Evolutionary conservation across 192 early-diverging fungal species (phyloP).

Genomic region (Gonapodya prolifera): DNA sequence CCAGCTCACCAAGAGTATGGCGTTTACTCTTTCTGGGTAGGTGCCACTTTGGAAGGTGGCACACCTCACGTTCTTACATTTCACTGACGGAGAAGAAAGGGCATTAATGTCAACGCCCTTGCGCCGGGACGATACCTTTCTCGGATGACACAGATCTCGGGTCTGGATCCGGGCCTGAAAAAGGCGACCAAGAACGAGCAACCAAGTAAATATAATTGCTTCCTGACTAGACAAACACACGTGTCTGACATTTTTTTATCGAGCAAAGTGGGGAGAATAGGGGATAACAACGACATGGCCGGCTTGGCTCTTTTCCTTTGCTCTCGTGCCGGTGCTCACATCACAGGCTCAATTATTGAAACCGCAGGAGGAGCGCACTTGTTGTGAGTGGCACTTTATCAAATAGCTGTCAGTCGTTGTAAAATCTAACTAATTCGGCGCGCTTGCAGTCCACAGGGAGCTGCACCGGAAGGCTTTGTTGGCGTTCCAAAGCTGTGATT

Average conservation of each 20-base stretch:
- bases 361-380: constrained; percentile 62
- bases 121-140: background rate
- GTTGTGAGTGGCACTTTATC: no score
- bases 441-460: no score
- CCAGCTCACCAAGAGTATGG: constrained; percentile 57
- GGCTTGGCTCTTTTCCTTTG: constrained; percentile 62
- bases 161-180: background rate
- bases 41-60: background rate
- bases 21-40: constrained; percentile 28
- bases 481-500: no score
- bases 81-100: background rate
- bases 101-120: constrained; percentile 47
- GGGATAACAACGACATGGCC: constrained; percentile 73
- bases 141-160: background rate
- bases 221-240: background rate
- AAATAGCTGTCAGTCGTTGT: no score
- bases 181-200: background rate
- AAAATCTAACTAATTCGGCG: no score
- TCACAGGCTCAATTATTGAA: constrained; percentile 68
- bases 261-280: background rate
- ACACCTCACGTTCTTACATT: background rate
- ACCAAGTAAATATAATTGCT: background rate
- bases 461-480: no score
- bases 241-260: background rate
- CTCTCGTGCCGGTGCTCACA: constrained; percentile 59